Evolutionary conservation across 2,329 filamentous ascomycete species (phyloP), one percentile per base, ranked within the genome.

Genomic region (Bipolaris sorokiniana): DNA sequence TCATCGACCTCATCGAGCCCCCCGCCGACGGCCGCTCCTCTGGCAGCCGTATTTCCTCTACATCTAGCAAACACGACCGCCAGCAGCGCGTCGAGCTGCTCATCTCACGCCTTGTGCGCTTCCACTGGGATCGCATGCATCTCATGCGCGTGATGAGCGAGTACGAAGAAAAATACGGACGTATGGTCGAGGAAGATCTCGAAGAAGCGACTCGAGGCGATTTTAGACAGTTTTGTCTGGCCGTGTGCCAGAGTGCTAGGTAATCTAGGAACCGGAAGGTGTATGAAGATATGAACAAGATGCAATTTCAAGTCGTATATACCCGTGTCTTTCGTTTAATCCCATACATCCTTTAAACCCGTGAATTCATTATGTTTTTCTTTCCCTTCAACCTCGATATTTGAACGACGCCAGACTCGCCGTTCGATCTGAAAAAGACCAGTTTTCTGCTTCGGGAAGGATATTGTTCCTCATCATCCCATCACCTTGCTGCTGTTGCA

Each of bases 71-170:
- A 44, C 75, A 77, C 47, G 73, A 77, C 22, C 70, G 72, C 31
- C 75, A 84, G 51, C 82, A 93, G 62, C 87, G 94, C 28, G 89
- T 90, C 44, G 94, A 97, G 74, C 81, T 97, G 47, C 86, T 99
- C 48, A 96, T 96, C 62, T 93, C 90, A 3, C 85, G 95, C 1
- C 83, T 98, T 1, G 91, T 97, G 41, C 85, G 95, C 31, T 87
- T 94, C 75, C 95, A 98, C 78, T 98, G 95, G 95, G 93, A 98
- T 70, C 85, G 89, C 4, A 79, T 84, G 62, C 94, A 98, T 77
- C 83, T 98, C 78, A 85, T 88, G 57, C 84, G 85, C 18, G 86
- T 98, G 51, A 96, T 96, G 82, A 78, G 80, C 31, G 90, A 92
- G 61, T 99, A 92, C 77, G 83, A 86, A 54, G 86, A 89, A 60